These are phyloP conservation scores for Carex kokanica DNA, from an alignment of 176 grass and related monocot genomes.

Conservation along the genomic window DNA sequence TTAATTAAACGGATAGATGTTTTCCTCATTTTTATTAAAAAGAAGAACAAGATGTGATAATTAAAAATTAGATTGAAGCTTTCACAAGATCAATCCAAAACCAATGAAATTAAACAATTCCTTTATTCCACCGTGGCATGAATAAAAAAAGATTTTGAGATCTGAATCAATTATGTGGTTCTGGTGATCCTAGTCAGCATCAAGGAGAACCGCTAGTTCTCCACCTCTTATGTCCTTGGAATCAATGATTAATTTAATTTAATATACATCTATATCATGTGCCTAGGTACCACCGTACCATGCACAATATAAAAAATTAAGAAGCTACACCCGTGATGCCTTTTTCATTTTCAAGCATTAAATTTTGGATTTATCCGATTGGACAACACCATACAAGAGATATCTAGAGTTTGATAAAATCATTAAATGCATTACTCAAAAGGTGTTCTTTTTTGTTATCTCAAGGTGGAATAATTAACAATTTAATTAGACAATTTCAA, in stretches of 20 bases:
- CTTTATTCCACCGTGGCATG: background rate
- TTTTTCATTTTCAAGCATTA: background rate
- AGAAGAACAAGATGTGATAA: no score
- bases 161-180: background rate
- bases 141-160: background rate
- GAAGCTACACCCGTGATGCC: background rate
- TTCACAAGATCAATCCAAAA: no score
- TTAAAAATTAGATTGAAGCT: no score
- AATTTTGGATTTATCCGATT: background rate
- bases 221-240: background rate
- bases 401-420: background rate
- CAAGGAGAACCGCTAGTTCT: background rate
- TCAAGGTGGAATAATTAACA: background rate
- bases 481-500: background rate
- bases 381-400: background rate
- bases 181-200: conserved; percentile 6
- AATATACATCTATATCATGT: background rate
- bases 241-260: background rate
- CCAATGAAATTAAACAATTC: background rate
- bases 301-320: background rate
- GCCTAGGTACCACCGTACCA: background rate
- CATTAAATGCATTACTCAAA: background rate
- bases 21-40: no score
- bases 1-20: no score
- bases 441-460: background rate